These are phyloP conservation scores for Fusarium foetens DNA, from an alignment of 2,329 filamentous ascomycete species.

Conservation along the genomic window DNA sequence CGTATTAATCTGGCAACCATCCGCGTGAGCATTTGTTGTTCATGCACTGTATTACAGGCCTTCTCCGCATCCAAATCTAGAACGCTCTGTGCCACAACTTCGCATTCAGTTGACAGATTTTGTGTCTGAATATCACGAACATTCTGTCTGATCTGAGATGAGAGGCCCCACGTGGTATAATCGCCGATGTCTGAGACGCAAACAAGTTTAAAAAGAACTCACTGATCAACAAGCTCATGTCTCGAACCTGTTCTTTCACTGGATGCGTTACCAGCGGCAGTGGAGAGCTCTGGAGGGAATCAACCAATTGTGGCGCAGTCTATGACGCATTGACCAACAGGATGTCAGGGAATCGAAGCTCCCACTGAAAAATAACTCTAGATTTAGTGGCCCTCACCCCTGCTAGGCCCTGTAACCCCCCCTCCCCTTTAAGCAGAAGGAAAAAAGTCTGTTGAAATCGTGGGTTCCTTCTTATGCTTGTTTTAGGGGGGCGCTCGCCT, in stretches of 20 bases:
- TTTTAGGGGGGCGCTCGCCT: not conserved
- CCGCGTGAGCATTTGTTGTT: not conserved
- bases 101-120: not conserved
- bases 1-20: not conserved
- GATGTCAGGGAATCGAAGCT: not conserved
- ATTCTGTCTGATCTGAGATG: not conserved
- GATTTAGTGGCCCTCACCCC: not conserved
- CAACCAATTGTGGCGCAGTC: not conserved
- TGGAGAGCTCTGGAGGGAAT: not conserved
- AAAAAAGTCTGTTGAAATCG: not conserved
- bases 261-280: not conserved
- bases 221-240: not conserved
- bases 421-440: not conserved
- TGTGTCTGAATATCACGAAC: not conserved
- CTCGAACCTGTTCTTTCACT: not conserved
- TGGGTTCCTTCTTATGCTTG: not conserved
- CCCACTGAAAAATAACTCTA: not conserved
- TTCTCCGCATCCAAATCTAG: not conserved
- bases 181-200: not conserved
- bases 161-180: not conserved
- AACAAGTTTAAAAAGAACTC: not conserved
- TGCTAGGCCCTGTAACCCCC: not conserved
- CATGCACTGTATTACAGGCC: not conserved
- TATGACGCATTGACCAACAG: conserved; percentile 5
- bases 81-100: not conserved